A percentile compares a stretch with the other conserved stretches of the same genome.
These are phyloP conservation scores for Paecilomyces fulvus DNA, from an alignment of 2,329 filamentous ascomycete species.

Conservation along the genomic window DNA sequence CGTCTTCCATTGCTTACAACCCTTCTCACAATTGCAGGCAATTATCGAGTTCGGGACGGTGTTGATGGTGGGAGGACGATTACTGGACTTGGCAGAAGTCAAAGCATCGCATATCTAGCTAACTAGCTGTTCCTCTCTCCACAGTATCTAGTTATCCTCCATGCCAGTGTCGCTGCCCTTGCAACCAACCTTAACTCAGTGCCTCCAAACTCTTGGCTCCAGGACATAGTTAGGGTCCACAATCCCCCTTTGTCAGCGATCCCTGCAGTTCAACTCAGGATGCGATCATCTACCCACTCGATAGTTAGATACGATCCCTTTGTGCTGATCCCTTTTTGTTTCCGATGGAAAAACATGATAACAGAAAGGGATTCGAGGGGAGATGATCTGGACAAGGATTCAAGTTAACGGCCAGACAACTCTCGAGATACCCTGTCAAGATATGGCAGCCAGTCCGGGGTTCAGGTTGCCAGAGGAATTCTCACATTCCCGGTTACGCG, in stretches of 20 bases:
- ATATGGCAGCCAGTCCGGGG: not conserved
- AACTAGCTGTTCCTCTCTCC: not conserved
- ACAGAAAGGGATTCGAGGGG: not conserved
- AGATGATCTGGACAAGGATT: not conserved
- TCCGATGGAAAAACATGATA: not conserved
- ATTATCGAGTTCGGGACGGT: not conserved
- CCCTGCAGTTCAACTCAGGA: not conserved
- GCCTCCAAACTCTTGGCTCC: not conserved
- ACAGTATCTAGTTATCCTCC: not conserved
- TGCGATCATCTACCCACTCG: not conserved
- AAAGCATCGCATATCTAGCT: not conserved
- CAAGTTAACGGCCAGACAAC: not conserved
- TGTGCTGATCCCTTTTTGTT: not conserved
- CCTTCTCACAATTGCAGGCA: not conserved
- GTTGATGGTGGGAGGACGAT: not conserved
- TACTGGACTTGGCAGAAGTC: not conserved
- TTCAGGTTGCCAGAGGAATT: not conserved
- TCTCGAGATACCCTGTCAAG: not conserved
- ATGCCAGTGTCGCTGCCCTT: not conserved
- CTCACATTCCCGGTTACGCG: not conserved
- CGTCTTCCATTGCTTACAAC: no score
- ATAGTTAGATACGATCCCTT: not conserved
- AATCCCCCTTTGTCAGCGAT: not conserved
- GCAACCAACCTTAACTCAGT: not conserved
- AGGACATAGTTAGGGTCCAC: not conserved